Evolutionary conservation across 164 flowering plant genomes (phyloP).

Genomic region (Annona cherimola): DNA sequence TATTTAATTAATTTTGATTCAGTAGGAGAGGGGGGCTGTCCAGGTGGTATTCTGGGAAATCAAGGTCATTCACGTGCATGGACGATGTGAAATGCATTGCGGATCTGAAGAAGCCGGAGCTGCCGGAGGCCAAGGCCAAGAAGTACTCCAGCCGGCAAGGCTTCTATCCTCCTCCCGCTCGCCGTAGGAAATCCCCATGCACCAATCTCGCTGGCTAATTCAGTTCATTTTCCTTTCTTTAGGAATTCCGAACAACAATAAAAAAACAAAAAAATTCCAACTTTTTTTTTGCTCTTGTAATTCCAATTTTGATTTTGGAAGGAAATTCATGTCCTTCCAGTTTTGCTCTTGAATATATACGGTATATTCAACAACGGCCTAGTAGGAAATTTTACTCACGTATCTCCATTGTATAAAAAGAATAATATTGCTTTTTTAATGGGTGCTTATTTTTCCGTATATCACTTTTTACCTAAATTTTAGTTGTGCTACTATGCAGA

Average conservation of each 20-base stretch:
- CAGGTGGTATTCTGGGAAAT: constrained; percentile 51
- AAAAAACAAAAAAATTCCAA: too few relatives aligned
- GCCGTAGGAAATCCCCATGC: background rate
- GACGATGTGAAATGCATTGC: constrained; percentile 41
- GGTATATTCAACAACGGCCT: too few relatives aligned
- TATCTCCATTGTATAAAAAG: too few relatives aligned
- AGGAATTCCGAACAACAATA: background rate
- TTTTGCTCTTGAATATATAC: background rate
- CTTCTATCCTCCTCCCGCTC: background rate
- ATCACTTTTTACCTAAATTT: too few relatives aligned
- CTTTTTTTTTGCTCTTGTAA: background rate
- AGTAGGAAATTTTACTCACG: too few relatives aligned
- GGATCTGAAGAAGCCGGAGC: constrained; percentile 56
- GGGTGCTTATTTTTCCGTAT: too few relatives aligned
- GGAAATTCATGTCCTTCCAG: background rate
- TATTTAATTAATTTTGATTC: background rate
- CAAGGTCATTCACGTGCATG: constrained; percentile 49
- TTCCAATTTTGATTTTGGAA: background rate
- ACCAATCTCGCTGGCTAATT: background rate
- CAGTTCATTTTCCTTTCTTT: background rate
- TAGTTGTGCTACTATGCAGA: too few relatives aligned
- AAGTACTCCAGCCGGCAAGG: constrained; percentile 21
- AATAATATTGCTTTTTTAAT: too few relatives aligned
- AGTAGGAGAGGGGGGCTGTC: constrained; percentile 56
- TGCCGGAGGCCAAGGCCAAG: constrained; percentile 46